Evolutionary conservation across 768 basidiomycete species (phyloP).

Genomic region (Rhodotorula babjevae): DNA sequence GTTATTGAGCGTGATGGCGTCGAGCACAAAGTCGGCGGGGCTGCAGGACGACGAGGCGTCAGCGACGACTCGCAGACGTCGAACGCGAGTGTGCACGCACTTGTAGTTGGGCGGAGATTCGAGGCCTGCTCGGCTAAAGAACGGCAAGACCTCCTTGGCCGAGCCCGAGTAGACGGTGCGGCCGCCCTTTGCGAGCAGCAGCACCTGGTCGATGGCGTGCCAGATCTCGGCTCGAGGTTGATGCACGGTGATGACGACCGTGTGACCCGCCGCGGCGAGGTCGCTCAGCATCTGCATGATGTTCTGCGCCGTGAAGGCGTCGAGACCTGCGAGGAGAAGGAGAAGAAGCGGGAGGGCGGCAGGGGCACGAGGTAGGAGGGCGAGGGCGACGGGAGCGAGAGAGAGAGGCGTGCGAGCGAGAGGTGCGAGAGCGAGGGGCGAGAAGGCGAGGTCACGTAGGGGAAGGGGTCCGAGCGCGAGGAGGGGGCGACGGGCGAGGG

Average conservation of each 20-base stretch:
- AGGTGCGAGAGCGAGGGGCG: too few relatives aligned
- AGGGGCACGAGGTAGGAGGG: too few relatives aligned
- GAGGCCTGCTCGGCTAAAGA: slow-evolving; percentile 22
- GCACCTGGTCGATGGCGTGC: slow-evolving; percentile 46
- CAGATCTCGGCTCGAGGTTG: slow-evolving; percentile 50
- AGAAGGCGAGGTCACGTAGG: too few relatives aligned
- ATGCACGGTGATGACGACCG: slow-evolving; percentile 46
- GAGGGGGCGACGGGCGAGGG: too few relatives aligned
- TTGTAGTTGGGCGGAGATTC: slow-evolving; percentile 35
- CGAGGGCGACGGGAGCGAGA: too few relatives aligned
- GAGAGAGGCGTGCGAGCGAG: too few relatives aligned
- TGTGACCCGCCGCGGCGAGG: slow-evolving; percentile 46
- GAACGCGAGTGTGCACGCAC: neutral
- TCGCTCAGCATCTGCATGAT: slow-evolving; percentile 52
- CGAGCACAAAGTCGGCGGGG: slow-evolving; percentile 42
- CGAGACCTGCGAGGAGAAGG: slow-evolving; percentile 47
- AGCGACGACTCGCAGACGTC: neutral
- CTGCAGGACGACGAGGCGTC: neutral
- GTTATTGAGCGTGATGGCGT: slow-evolving; percentile 36
- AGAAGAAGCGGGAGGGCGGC: too few relatives aligned
- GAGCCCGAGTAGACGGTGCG: slow-evolving; percentile 35
- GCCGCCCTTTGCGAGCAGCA: slow-evolving; percentile 47
- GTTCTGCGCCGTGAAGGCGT: slow-evolving; percentile 52
- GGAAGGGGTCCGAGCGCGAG: too few relatives aligned
- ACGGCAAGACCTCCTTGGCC: slow-evolving; percentile 4